Conservation (phyloP, 2,329 filamentous ascomycete species). For the Hypoxylon sp. region DNA sequence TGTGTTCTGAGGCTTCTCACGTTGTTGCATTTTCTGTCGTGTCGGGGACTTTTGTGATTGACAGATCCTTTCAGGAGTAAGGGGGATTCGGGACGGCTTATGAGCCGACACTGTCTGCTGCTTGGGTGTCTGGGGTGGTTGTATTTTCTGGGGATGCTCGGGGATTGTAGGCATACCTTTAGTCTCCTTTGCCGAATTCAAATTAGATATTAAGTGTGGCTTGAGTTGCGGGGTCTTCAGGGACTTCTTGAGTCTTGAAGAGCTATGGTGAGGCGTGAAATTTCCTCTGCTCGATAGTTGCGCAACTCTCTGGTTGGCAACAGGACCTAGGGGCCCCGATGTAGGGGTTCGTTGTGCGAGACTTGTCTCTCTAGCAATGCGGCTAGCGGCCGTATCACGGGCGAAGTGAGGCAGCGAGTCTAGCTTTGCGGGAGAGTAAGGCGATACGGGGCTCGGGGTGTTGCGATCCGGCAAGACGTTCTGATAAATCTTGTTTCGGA, state of each 20-base stretch:
- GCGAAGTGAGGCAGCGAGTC: constrained; percentile 69
- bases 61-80: constrained; percentile 6
- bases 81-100: constrained; percentile 8
- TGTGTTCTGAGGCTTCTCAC: not conserved
- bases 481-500: constrained; percentile 66
- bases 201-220: constrained; percentile 88
- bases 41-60: constrained; percentile 3
- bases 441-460: constrained; percentile 62
- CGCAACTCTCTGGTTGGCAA: constrained; percentile 63
- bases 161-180: constrained; percentile 71
- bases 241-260: constrained; percentile 61
- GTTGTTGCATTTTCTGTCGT: constrained; percentile 6
- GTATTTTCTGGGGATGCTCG: constrained; percentile 6
- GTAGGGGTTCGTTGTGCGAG: constrained; percentile 67
- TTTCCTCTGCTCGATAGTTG: constrained; percentile 61
- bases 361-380: constrained; percentile 69
- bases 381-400: constrained; percentile 70
- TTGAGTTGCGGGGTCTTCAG: constrained; percentile 69
- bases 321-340: constrained; percentile 60
- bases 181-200: constrained; percentile 75
- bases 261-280: constrained; percentile 56
- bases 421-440: constrained; percentile 65
- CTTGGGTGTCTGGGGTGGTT: constrained; percentile 3
- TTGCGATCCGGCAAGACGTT: constrained; percentile 62
- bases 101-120: constrained; percentile 8